Base-by-base conservation (phyloP, 768 basidiomycete genomes). In the Calocera viscosa region DNA sequence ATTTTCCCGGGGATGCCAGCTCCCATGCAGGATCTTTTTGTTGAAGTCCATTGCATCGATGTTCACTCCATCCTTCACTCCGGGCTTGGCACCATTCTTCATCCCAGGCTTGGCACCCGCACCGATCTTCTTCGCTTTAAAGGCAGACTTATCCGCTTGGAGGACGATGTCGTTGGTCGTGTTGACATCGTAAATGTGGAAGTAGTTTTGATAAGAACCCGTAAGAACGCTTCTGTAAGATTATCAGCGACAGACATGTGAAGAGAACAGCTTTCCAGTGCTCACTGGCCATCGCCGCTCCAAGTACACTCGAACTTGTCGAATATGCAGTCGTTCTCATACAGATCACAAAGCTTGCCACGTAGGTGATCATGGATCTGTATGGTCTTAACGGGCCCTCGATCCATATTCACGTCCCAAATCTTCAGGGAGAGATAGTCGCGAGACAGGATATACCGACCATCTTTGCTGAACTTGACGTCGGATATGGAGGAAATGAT, bases 131-230 rank as follows among this genome's bases (percentile, higher is more conserved):
- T 97, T 99, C 63, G 91, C 92, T 77, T 98, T 98, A 82, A 99
- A 99, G 5, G 95, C 94, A 17, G 93, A 94, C 77, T 99, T 99
- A 81, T 99, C 96, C 1, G 96, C 96, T 77, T 98, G 96, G 66
- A 99, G 79, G 14, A 97, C 91, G 49, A 94, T 86, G 73, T 98
- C 96, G 69, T 87, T 89, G 69, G 86, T 74, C 34, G 87, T 86
- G 68, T 95, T 91, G 65, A 86, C 85, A 76, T 98, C 95, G 78
- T 93, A 99, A 85, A 99, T 96, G 76, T 94, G 93, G 89, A 99
- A 94, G 80, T 95, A 98, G 80, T 99, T 99, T 81, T 98, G 95
- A 80, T 99, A 99, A 64, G 96, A 98, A 49, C 96, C 96, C n/a
- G 96, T 97, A 70, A 99, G 81, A 68, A 98, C 93, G 76, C 94